Evolutionary conservation across 2,329 filamentous ascomycete genomes (phyloP).

Genomic region (Periconia sp.): DNA sequence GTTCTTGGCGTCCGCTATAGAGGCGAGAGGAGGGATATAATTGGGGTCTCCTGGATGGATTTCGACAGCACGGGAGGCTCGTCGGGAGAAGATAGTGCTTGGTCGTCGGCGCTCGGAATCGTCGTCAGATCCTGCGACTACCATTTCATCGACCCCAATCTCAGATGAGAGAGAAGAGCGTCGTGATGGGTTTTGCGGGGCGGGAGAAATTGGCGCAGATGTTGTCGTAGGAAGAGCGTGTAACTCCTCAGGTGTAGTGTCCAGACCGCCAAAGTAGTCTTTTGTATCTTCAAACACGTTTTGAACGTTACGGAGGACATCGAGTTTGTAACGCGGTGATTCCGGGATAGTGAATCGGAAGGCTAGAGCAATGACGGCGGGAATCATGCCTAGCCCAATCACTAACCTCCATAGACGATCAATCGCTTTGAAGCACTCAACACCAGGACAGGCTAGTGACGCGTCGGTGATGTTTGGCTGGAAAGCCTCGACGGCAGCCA

Average conservation of each 20-base stretch:
- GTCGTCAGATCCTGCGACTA: constrained; percentile 22
- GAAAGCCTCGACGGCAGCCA: constrained; percentile 30
- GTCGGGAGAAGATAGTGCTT: constrained; percentile 11
- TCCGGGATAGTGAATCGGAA: constrained; percentile 48
- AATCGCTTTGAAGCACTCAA: constrained; percentile 32
- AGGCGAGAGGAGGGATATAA: constrained; percentile 46
- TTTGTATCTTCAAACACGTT: constrained; percentile 37
- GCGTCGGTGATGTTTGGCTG: constrained; percentile 23
- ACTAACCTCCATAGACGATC: constrained; percentile 45
- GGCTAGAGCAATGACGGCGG: constrained; percentile 39
- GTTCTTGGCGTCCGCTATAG: constrained; percentile 31
- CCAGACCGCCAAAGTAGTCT: constrained; percentile 29
- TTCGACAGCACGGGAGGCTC: constrained; percentile 5
- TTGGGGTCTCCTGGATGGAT: constrained; percentile 45
- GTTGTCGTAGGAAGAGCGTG: constrained; percentile 16
- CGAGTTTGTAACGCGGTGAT: constrained; percentile 43
- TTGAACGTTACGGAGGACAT: constrained; percentile 40
- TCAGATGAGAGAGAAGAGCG: constrained; percentile 24
- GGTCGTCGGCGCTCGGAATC: constrained; percentile 20
- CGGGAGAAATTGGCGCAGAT: not conserved
- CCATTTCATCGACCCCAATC: constrained; percentile 28
- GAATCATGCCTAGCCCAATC: constrained; percentile 44
- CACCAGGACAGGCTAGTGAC: constrained; percentile 11
- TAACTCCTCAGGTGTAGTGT: constrained; percentile 34
- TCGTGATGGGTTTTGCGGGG: constrained; percentile 5